phyloP scores from a whole-genome alignment of 306 rosid species.

The Ammopiptanthus mongolicus region DNA sequence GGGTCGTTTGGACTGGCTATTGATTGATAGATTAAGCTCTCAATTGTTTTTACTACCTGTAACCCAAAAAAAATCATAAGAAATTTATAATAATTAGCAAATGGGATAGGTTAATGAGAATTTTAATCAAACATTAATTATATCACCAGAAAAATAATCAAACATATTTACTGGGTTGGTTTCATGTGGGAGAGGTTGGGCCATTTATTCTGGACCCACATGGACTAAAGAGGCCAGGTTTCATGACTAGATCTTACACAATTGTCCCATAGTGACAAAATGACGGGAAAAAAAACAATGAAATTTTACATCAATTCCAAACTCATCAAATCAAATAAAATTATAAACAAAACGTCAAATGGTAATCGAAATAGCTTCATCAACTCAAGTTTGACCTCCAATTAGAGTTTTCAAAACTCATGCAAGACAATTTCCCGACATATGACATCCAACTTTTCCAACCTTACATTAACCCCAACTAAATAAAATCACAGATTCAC shows the following conservation, averaged over 20 bases:
- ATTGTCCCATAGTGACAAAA: not conserved
- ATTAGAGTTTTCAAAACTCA: not conserved
- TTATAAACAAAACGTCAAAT: not conserved
- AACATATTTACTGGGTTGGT: not conserved
- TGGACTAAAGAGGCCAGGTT: too few species aligned
- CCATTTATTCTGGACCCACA: not conserved
- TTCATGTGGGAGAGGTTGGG: not conserved
- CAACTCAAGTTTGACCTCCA: not conserved
- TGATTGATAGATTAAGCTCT: conserved; percentile 37
- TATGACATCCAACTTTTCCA: not conserved
- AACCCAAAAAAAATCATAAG: not conserved
- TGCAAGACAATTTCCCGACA: not conserved
- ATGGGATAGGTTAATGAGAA: not conserved
- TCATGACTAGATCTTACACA: not conserved
- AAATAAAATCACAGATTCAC: not conserved
- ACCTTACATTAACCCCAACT: not conserved
- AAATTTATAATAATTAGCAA: not conserved
- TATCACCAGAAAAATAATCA: not conserved
- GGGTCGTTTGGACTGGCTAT: conserved; percentile 55
- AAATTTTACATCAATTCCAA: not conserved
- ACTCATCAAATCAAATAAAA: not conserved
- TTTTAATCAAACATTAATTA: not conserved
- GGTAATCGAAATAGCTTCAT: not conserved
- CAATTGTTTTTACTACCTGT: conserved; percentile 69
- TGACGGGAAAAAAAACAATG: too few species aligned